phyloP scores from a whole-genome alignment of 257 asterid genomes.

The Solanum paucissectum region DNA sequence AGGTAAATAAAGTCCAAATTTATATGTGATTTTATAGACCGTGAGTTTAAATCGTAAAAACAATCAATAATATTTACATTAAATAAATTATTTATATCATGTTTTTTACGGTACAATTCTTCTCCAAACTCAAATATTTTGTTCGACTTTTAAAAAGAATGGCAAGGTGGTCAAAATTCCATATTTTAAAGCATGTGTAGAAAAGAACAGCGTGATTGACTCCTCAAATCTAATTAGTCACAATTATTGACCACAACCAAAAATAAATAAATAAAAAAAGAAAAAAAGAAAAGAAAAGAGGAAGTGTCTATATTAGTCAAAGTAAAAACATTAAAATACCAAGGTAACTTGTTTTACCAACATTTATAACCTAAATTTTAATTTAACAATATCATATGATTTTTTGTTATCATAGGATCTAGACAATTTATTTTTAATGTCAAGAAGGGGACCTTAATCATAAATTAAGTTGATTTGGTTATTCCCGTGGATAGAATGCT shows the following conservation, averaged over 20 bases:
- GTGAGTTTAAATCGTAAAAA: neutral
- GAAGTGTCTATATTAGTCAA: neutral
- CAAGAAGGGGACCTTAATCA: neutral
- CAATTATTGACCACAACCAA: neutral
- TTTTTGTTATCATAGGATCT: neutral
- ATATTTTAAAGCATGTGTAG: neutral
- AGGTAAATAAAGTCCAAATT: no score
- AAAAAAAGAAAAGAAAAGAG: neutral
- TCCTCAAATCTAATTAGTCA: neutral
- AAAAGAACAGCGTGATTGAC: neutral
- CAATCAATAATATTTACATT: neutral
- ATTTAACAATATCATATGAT: neutral
- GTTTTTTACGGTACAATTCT: rapidly evolving
- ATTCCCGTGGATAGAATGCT: neutral
- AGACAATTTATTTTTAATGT: neutral
- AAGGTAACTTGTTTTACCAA: neutral
- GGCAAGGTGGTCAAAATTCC: neutral
- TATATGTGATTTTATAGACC: rapidly evolving
- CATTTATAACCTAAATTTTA: neutral
- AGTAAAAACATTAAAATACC: neutral
- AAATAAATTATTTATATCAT: neutral
- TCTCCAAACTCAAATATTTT: neutral
- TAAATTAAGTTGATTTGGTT: neutral
- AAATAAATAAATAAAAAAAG: rapidly evolving
- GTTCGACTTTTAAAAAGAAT: neutral